Evolutionary conservation across 2,329 filamentous ascomycete species (phyloP).

Genomic region (Chrysoporthe puriensis): DNA sequence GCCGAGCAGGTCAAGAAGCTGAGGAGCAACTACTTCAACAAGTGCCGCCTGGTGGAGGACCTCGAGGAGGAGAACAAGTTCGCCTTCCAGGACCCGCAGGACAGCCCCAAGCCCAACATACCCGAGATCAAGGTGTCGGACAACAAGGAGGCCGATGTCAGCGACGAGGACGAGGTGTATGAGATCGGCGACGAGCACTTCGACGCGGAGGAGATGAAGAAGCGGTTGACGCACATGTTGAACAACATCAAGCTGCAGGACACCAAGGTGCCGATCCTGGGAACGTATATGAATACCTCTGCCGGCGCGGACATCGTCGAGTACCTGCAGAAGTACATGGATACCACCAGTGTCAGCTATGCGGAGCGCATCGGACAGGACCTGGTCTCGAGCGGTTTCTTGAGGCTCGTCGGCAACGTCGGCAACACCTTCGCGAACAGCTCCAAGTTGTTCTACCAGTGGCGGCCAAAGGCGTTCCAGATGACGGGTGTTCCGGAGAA

Average conservation of each 20-base stretch:
- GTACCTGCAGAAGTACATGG: slow-evolving; percentile 89
- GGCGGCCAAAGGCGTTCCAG: slow-evolving; percentile 90
- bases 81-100: slow-evolving; percentile 86
- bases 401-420: slow-evolving; percentile 90
- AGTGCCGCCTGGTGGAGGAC: slow-evolving; percentile 94
- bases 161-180: slow-evolving; percentile 79
- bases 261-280: slow-evolving; percentile 92
- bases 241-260: slow-evolving; percentile 86
- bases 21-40: slow-evolving; percentile 97
- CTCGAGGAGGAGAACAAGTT: slow-evolving; percentile 98
- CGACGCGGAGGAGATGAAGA: slow-evolving; percentile 84
- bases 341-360: slow-evolving; percentile 81
- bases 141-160: slow-evolving; percentile 63
- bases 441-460: slow-evolving; percentile 96
- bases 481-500: slow-evolving; percentile 86
- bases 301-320: slow-evolving; percentile 92
- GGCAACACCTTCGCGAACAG: slow-evolving; percentile 97
- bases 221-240: slow-evolving; percentile 84
- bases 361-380: slow-evolving; percentile 96
- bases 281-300: slow-evolving; percentile 92
- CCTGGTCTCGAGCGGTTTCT: slow-evolving; percentile 80
- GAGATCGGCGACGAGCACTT: slow-evolving; percentile 93
- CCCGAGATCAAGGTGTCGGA: slow-evolving; percentile 85
- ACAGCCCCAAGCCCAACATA: slow-evolving; percentile 67
- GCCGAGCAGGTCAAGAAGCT: slow-evolving; percentile 89